Conservation (phyloP, 1,284 basidiomycete species). For the Trametes hirsuta region DNA sequence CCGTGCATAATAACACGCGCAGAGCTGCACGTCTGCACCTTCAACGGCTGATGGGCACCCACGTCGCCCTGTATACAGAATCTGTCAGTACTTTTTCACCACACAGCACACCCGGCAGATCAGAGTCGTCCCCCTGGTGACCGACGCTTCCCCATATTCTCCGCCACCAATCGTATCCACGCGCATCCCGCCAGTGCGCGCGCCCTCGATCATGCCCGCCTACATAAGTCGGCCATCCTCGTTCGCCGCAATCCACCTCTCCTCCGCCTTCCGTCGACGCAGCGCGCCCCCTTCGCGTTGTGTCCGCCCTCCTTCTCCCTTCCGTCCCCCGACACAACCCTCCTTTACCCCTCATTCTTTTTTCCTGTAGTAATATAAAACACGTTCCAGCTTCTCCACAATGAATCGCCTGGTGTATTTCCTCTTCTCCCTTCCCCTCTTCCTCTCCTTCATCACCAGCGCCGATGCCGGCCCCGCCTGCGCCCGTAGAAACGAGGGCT, state of each 20-base stretch:
- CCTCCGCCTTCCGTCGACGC: conserved; percentile 11
- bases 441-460: conserved; percentile 38
- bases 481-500: conserved; percentile 41
- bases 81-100: conserved; percentile 2
- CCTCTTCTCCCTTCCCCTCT: conserved; percentile 43
- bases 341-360: conserved; percentile 30
- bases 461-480: conserved; percentile 53
- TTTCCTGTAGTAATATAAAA: conserved; percentile 22
- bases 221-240: conserved; percentile 19
- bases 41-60: not conserved
- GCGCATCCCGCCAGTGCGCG: conserved; percentile 7
- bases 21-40: not conserved
- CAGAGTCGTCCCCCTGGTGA: conserved; percentile 26
- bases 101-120: conserved; percentile 11
- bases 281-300: conserved; percentile 23
- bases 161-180: conserved; percentile 21
- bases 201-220: conserved; percentile 2
- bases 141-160: conserved; percentile 19
- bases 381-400: conserved; percentile 25
- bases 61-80: not conserved
- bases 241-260: conserved; percentile 12
- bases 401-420: conserved; percentile 47
- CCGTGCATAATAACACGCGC: not conserved
- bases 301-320: conserved; percentile 9
- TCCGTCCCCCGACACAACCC: conserved; percentile 23